Percentiles rank a stretch among this genome's conserved stretches.
phyloP scores from a whole-genome alignment of 441 rosid species.

The Aleurites moluccanus region DNA sequence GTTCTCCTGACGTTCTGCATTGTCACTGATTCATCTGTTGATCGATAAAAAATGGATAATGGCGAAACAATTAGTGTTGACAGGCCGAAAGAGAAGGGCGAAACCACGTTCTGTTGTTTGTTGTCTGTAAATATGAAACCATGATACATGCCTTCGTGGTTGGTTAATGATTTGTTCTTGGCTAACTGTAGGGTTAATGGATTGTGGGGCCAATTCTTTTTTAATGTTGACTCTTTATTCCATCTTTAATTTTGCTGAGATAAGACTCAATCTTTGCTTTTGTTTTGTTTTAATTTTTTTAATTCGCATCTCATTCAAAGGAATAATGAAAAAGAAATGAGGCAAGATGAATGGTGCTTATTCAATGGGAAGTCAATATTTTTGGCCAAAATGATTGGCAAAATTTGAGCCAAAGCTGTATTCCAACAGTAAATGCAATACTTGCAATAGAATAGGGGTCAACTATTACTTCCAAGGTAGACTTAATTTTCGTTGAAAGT shows the following conservation, averaged over 20 bases:
- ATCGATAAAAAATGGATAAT: background rate
- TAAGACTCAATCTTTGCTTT: background rate
- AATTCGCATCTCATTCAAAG: background rate
- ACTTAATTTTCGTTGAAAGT: background rate
- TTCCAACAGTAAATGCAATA: background rate
- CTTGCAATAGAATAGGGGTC: background rate
- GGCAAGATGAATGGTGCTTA: background rate
- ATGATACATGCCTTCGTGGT: background rate
- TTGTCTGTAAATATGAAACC: slow-evolving; percentile 4
- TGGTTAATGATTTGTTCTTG: background rate
- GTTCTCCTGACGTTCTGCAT: background rate
- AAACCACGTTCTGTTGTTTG: background rate
- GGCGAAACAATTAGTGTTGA: background rate
- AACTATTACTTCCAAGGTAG: background rate
- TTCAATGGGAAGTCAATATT: background rate
- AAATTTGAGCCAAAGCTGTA: background rate
- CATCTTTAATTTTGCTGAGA: background rate
- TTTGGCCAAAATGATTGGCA: background rate
- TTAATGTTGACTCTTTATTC: background rate
- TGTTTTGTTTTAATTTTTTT: background rate
- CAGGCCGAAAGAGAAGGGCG: background rate
- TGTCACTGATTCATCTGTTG: slow-evolving; percentile 1
- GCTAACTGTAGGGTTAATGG: background rate
- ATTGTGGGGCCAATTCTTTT: background rate
- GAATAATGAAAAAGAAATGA: background rate